These are phyloP conservation scores for Fomitopsis pulvina DNA, from an alignment of 768 basidiomycete genomes.

Conservation along the genomic window DNA sequence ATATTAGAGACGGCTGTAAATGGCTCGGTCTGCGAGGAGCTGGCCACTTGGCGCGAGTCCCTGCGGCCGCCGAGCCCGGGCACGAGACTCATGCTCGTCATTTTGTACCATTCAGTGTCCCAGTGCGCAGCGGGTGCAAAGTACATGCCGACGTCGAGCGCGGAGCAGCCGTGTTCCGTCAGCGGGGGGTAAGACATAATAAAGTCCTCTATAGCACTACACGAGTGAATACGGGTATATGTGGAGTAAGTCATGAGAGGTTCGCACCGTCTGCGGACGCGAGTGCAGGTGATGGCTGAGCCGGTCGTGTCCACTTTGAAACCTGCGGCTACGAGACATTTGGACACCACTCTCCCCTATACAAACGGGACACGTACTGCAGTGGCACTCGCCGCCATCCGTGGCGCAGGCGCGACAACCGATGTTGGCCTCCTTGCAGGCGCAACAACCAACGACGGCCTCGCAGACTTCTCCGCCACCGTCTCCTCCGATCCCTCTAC, in stretches of 20 bases:
- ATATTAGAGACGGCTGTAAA: slow-evolving; percentile 24
- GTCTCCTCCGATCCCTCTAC: background rate
- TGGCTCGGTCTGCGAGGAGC: slow-evolving; percentile 5
- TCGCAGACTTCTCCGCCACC: background rate
- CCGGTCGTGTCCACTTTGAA: slow-evolving; percentile 3
- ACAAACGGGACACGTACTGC: background rate
- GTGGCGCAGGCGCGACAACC: background rate
- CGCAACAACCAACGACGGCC: background rate
- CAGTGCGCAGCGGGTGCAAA: slow-evolving; percentile 37
- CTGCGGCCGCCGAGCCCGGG: slow-evolving; percentile 6
- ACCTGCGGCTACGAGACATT: background rate
- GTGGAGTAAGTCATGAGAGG: background rate
- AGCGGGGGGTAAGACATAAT: slow-evolving; percentile 29
- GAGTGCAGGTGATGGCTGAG: background rate
- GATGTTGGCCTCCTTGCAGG: background rate
- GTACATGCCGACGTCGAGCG: slow-evolving; percentile 38
- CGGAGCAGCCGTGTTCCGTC: slow-evolving; percentile 26
- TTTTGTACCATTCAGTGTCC: slow-evolving; percentile 36
- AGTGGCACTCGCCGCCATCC: background rate
- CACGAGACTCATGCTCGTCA: slow-evolving; percentile 5
- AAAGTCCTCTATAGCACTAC: background rate
- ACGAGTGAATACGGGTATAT: background rate
- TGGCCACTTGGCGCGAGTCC: slow-evolving; percentile 20
- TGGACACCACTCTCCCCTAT: background rate
- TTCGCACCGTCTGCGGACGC: background rate